Conservation (phyloP, 1,284 basidiomycete genomes). For the Pisolithus thermaeus region DNA sequence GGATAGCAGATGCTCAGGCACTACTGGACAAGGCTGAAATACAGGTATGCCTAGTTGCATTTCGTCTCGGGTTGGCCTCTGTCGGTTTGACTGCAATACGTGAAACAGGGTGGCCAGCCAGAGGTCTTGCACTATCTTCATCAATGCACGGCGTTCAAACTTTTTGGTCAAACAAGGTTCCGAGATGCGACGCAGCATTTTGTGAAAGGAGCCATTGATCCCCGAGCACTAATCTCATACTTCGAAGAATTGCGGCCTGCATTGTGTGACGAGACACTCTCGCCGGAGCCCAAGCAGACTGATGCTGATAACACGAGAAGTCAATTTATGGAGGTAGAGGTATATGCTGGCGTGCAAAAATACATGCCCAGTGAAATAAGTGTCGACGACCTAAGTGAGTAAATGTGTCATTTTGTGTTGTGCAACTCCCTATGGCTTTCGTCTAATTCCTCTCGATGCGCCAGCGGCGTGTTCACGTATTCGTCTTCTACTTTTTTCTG, state of each 20-base stretch:
- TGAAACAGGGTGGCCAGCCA: conserved; percentile 31
- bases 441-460: neutral
- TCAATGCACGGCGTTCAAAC: conserved; percentile 71
- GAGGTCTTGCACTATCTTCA: conserved; percentile 72
- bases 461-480: neutral
- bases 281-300: neutral
- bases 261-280: conserved; percentile 37
- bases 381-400: conserved; percentile 76
- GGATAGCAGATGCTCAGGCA: conserved; percentile 57
- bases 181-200: conserved; percentile 72
- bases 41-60: conserved; percentile 6
- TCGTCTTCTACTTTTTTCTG: conserved; percentile 23
- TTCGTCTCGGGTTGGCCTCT: neutral
- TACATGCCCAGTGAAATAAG: conserved; percentile 57
- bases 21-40: conserved; percentile 42
- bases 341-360: conserved; percentile 65
- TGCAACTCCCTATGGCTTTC: conserved; percentile 19
- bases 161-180: conserved; percentile 66
- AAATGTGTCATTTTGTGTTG: conserved; percentile 7
- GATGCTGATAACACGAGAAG: conserved; percentile 31
- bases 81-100: neutral
- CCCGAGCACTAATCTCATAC: conserved; percentile 69
- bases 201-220: conserved; percentile 68
- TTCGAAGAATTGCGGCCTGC: conserved; percentile 65
- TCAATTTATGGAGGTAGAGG: conserved; percentile 50